A percentile compares a stretch with the other conserved stretches of the same genome.
These are phyloP conservation scores for Apiospora phragmitis DNA, from an alignment of 2,329 filamentous ascomycete species.

Conservation along the genomic window DNA sequence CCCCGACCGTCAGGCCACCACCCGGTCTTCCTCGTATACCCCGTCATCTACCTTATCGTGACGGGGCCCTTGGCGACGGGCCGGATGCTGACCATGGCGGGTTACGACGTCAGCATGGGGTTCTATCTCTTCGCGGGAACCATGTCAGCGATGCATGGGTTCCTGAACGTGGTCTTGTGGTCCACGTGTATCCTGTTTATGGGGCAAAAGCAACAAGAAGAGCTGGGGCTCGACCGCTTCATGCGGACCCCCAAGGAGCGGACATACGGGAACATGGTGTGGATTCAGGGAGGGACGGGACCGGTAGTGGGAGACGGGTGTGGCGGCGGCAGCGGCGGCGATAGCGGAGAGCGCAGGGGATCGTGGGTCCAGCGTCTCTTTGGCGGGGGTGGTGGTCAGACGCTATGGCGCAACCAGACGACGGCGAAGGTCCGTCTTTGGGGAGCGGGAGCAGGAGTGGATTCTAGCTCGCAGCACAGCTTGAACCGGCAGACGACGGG, in stretches of 20 bases:
- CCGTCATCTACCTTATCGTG: slow-evolving; percentile 1
- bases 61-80: background rate
- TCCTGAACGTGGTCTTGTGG: background rate
- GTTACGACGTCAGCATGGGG: background rate
- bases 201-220: background rate
- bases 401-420: background rate
- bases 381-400: background rate
- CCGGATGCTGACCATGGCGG: slow-evolving; percentile 1
- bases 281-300: background rate
- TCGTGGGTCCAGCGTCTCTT: background rate
- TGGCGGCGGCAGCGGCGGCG: background rate
- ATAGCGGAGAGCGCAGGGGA: background rate
- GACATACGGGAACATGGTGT: slow-evolving; percentile 1
- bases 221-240: slow-evolving; percentile 7
- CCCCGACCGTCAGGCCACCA: background rate
- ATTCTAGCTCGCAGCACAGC: background rate
- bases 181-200: background rate
- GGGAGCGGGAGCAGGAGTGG: background rate
- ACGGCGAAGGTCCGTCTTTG: background rate
- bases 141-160: background rate
- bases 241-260: background rate
- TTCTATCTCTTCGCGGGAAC: background rate
- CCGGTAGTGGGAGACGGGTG: background rate
- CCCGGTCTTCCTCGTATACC: slow-evolving; percentile 7
- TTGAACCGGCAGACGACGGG: background rate